Percentiles rank a stretch among this genome's conserved stretches.
phyloP scores from a whole-genome alignment of 352 stramenopile genomes.

The Phytopythium cucurbitacearum region DNA sequence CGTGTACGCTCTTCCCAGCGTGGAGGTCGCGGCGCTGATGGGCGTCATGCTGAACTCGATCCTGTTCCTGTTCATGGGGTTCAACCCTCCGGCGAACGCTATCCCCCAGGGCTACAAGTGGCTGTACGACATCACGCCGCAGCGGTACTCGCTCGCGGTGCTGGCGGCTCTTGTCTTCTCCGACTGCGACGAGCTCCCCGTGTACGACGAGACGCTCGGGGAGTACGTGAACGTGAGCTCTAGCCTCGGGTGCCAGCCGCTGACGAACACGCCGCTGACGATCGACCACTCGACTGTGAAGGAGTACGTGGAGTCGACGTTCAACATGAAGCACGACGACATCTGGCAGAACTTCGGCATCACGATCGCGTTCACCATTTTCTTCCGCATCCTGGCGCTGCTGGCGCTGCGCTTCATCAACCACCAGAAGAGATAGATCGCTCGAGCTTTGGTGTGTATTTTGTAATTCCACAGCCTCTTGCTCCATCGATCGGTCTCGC shows the following conservation, averaged over 20 bases:
- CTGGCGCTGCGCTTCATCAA: constrained; percentile 32
- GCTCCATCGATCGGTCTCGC: no score
- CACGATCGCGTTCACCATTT: constrained; percentile 18
- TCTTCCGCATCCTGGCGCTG: constrained; percentile 25
- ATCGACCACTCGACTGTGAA: constrained; percentile 18
- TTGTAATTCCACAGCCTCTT: no score
- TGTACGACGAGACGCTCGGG: constrained; percentile 3
- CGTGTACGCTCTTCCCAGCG: constrained; percentile 25
- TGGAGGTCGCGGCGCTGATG: constrained; percentile 30
- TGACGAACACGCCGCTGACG: constrained; percentile 14
- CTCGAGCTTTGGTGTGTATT: no score
- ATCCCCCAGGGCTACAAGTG: constrained; percentile 16
- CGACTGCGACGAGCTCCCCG: constrained; percentile 11
- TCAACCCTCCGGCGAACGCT: constrained; percentile 22
- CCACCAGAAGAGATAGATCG: constrained; percentile 14
- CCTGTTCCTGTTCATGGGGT: constrained; percentile 35
- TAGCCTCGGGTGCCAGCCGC: constrained; percentile 15
- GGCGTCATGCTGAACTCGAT: constrained; percentile 35
- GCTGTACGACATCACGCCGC: neutral
- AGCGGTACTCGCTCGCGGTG: constrained; percentile 18
- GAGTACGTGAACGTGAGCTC: constrained; percentile 7
- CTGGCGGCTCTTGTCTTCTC: constrained; percentile 15
- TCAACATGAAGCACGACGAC: constrained; percentile 30
- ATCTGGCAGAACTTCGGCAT: constrained; percentile 17
- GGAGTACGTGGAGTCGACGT: constrained; percentile 20